Conservation (phyloP, 1,284 basidiomycete genomes). For the Mycena citricolor region DNA sequence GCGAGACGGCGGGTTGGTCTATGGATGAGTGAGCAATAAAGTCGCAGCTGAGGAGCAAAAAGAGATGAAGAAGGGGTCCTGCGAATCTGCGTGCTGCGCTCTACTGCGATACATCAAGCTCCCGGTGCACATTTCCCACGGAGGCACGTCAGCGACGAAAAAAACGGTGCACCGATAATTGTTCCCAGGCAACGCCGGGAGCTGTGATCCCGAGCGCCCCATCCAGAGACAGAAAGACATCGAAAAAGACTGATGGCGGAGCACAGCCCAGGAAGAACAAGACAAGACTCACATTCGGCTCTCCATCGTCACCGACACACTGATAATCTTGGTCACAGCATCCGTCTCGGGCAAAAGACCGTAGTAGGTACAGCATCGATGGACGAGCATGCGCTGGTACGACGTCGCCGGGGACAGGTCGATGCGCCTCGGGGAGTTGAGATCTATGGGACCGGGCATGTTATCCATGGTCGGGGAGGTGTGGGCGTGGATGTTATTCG, state of each 20-base stretch:
- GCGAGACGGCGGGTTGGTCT: conserved; percentile 68
- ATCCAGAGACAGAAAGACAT: no score
- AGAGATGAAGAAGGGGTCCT: no score
- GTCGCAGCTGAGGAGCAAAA: conserved; percentile 1
- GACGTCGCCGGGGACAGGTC: conserved; percentile 67
- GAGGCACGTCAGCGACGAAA: no score
- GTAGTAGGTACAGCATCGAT: conserved; percentile 80
- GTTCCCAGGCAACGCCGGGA: background rate
- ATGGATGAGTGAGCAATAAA: conserved; percentile 16
- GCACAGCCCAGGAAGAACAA: conserved; percentile 6
- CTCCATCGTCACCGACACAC: conserved; percentile 54
- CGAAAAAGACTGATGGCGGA: conserved; percentile 7
- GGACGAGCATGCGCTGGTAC: conserved; percentile 79
- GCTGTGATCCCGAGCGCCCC: no score
- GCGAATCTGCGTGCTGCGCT: no score
- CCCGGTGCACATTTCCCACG: no score
- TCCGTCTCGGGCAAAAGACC: conserved; percentile 68
- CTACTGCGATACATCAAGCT: no score
- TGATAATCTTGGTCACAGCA: conserved; percentile 58
- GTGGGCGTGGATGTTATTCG: conserved; percentile 20
- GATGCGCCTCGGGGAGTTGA: conserved; percentile 51
- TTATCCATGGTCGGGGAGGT: no score
- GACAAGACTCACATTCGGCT: conserved; percentile 65
- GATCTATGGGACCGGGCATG: no score
- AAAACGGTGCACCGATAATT: background rate